Conservation (phyloP, 2,329 filamentous ascomycete genomes). For the Stylonectria norvegica region DNA sequence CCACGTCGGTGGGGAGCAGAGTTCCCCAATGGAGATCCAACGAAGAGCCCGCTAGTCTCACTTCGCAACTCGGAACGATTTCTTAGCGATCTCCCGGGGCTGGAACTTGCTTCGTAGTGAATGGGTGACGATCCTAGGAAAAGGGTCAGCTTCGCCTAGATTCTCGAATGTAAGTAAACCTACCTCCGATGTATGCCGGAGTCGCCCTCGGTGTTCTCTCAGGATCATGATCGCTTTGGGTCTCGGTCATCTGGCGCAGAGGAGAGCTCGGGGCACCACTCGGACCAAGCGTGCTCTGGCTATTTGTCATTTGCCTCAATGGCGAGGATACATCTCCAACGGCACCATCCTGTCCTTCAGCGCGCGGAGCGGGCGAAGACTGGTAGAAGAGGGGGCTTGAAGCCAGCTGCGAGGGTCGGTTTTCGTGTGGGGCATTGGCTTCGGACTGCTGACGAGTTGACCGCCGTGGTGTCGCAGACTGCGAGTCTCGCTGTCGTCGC, state of each 20-base stretch:
- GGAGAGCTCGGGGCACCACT: constrained; percentile 54
- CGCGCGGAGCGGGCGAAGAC: constrained; percentile 42
- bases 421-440: constrained; percentile 41
- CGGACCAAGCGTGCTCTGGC: constrained; percentile 46
- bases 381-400: constrained; percentile 82
- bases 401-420: constrained; percentile 50
- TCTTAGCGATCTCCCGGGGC: constrained; percentile 63
- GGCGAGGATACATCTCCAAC: constrained; percentile 49
- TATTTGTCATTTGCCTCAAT: constrained; percentile 54
- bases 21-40: constrained; percentile 59
- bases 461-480: constrained; percentile 44
- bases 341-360: constrained; percentile 26
- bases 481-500: constrained; percentile 50
- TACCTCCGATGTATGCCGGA: constrained; percentile 60
- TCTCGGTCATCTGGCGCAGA: constrained; percentile 56
- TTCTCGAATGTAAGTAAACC: constrained; percentile 27
- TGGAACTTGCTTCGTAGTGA: constrained; percentile 85
- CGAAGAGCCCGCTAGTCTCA: constrained; percentile 84
- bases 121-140: constrained; percentile 91
- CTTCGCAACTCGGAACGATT: constrained; percentile 71
- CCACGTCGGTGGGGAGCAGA: constrained; percentile 61
- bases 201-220: constrained; percentile 71
- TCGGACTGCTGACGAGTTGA: constrained; percentile 41
- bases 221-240: constrained; percentile 50
- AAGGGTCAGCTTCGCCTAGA: constrained; percentile 8